These are phyloP conservation scores for Debaryomyces sp. DNA, from an alignment of 1,139 yeast genomes.

Conservation along the genomic window DNA sequence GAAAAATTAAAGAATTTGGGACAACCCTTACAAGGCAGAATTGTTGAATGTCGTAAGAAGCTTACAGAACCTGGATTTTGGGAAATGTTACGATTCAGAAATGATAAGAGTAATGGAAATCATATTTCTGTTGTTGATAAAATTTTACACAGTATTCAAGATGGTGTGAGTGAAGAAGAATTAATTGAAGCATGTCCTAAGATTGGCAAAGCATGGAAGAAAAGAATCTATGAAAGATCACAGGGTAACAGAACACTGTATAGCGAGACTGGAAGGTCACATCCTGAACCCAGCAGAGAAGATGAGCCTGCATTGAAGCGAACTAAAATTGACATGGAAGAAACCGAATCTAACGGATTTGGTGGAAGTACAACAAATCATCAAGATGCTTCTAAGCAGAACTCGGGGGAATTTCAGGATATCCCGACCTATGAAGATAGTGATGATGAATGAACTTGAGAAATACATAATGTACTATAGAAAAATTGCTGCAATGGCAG, in stretches of 20 bases:
- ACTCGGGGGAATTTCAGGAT: slow-evolving; percentile 35
- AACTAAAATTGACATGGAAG: slow-evolving; percentile 9
- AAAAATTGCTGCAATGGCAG: slow-evolving; percentile 1
- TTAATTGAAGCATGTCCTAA: slow-evolving; percentile 49
- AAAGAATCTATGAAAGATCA: slow-evolving; percentile 33
- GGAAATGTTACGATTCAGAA: slow-evolving; percentile 87
- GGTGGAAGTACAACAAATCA: slow-evolving; percentile 11
- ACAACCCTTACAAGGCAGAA: slow-evolving; percentile 86
- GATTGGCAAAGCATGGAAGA: slow-evolving; percentile 39
- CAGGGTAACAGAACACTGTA: slow-evolving; percentile 12
- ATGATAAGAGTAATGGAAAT: slow-evolving; percentile 89
- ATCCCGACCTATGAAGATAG: slow-evolving; percentile 49
- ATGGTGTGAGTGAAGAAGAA: slow-evolving; percentile 82
- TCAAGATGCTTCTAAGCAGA: slow-evolving; percentile 14
- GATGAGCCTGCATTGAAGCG: slow-evolving; percentile 15
- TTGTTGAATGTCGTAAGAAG: slow-evolving; percentile 78
- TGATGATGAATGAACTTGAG: slow-evolving; percentile 28
- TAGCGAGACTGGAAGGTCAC: slow-evolving; percentile 1
- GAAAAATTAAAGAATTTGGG: slow-evolving; percentile 63
- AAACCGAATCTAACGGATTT: slow-evolving; percentile 1
- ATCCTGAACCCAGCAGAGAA: slow-evolving; percentile 4
- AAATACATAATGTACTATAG: slow-evolving; percentile 4
- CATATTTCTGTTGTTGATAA: slow-evolving; percentile 79
- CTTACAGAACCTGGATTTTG: slow-evolving; percentile 59
- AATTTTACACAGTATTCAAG: slow-evolving; percentile 81